Percentiles rank a stretch among this genome's conserved stretches.
Conservation (phyloP, 2,329 filamentous ascomycete species). For the Fusarium sp. region DNA sequence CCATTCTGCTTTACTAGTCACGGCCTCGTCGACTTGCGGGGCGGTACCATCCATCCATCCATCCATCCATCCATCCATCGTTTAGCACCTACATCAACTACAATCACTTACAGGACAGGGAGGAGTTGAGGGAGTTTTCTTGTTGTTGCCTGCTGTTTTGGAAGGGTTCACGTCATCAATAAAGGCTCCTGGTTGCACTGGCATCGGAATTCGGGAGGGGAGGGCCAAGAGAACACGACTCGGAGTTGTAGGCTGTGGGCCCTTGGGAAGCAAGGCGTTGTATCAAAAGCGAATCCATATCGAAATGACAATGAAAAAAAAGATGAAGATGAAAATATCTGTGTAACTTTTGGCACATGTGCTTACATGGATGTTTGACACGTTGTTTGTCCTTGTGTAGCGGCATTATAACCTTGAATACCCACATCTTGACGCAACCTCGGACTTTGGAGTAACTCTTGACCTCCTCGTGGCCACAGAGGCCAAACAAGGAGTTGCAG, state of each 20-base stretch:
- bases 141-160: slow-evolving; percentile 8
- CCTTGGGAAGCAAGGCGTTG: slow-evolving; percentile 14
- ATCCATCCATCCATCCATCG: slow-evolving; percentile 17
- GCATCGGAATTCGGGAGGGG: not conserved
- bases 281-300: slow-evolving; percentile 14
- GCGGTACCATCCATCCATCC: slow-evolving; percentile 13
- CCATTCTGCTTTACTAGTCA: slow-evolving; percentile 6
- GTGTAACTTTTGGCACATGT: not conserved
- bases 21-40: slow-evolving; percentile 5
- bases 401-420: not conserved
- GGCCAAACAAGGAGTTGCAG: not conserved
- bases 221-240: not conserved
- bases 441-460: not conserved
- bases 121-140: slow-evolving; percentile 39
- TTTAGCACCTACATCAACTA: slow-evolving; percentile 14
- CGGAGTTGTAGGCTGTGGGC: slow-evolving; percentile 18
- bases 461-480: not conserved
- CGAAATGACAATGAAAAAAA: slow-evolving; percentile 6
- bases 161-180: not conserved
- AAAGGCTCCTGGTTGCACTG: slow-evolving; percentile 1
- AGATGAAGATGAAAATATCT: not conserved
- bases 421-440: not conserved
- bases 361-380: not conserved
- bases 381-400: not conserved
- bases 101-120: slow-evolving; percentile 10